phyloP scores from a whole-genome alignment of 140 eudicot genomes.

The Erigeron philadelphicus region DNA sequence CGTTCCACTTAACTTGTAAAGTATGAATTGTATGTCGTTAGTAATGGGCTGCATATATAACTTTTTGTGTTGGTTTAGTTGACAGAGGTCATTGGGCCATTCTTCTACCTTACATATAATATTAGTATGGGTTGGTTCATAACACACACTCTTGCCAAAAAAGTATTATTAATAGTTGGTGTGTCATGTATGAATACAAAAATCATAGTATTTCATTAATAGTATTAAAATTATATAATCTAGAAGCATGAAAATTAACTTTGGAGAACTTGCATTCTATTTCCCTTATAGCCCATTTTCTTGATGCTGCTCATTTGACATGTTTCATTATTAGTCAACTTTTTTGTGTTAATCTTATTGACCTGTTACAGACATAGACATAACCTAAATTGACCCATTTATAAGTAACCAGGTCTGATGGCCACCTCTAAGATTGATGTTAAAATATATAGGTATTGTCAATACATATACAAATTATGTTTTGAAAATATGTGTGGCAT shows the following conservation, averaged over 20 bases:
- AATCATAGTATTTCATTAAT: too few relatives aligned
- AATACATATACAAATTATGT: too few relatives aligned
- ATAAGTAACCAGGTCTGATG: background rate
- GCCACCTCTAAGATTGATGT: background rate
- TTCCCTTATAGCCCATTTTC: background rate
- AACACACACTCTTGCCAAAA: background rate
- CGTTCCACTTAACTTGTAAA: background rate
- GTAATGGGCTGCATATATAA: background rate
- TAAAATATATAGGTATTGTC: too few relatives aligned
- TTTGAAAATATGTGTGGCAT: background rate
- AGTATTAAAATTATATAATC: too few relatives aligned
- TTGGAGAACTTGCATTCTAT: background rate
- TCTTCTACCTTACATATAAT: background rate
- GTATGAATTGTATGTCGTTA: background rate
- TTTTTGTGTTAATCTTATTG: background rate
- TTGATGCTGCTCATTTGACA: background rate
- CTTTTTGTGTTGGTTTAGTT: background rate
- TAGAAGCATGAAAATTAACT: too few relatives aligned
- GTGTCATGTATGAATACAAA: background rate
- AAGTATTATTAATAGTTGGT: background rate
- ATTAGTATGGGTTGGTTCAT: constrained; percentile 5
- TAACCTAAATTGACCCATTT: background rate
- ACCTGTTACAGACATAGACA: background rate
- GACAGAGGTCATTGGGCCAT: background rate
- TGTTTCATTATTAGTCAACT: background rate